Percentiles rank a stretch among this genome's conserved stretches.
phyloP scores from a whole-genome alignment of 495 filamentous ascomycete genomes.

The Aspergillus ellipticus region DNA sequence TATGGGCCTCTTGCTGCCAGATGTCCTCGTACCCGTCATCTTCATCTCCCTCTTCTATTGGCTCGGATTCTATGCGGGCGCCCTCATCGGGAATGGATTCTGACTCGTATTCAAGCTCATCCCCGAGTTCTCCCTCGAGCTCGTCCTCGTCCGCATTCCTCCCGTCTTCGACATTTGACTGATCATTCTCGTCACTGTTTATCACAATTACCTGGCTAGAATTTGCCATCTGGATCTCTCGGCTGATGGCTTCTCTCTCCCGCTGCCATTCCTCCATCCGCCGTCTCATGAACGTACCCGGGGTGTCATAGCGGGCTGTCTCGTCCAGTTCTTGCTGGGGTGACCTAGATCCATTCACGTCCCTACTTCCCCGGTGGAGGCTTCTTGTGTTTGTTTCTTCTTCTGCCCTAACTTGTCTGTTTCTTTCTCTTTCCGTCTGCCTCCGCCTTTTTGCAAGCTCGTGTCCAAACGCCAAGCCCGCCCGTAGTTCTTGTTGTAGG shows the following conservation, averaged over 20 bases:
- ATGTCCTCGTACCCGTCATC: slow-evolving; percentile 40
- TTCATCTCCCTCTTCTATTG: slow-evolving; percentile 18
- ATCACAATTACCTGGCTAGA: slow-evolving; percentile 48
- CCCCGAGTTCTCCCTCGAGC: neutral
- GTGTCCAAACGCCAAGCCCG: slow-evolving; percentile 47
- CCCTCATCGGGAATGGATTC: neutral
- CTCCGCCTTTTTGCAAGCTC: slow-evolving; percentile 38
- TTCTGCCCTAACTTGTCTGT: neutral
- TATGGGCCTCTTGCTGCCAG: slow-evolving; percentile 44
- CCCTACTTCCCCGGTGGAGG: neutral
- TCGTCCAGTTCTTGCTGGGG: slow-evolving; percentile 12
- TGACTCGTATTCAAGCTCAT: neutral
- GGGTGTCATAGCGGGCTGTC: slow-evolving; percentile 6
- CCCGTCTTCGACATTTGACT: neutral
- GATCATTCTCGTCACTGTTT: slow-evolving; percentile 39
- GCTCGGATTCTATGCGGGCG: slow-evolving; percentile 1
- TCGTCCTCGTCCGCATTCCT: neutral
- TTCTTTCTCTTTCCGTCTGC: slow-evolving; percentile 15
- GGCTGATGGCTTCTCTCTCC: slow-evolving; percentile 49
- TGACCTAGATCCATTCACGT: slow-evolving; percentile 6
- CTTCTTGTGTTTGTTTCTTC: slow-evolving; percentile 5
- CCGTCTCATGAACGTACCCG: slow-evolving; percentile 21
- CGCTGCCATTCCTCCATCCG: slow-evolving; percentile 47
- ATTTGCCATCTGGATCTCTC: slow-evolving; percentile 46
- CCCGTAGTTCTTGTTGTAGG: slow-evolving; percentile 41